Conservation (phyloP, 2,329 filamentous ascomycete genomes). For the Saccharata proteae region DNA sequence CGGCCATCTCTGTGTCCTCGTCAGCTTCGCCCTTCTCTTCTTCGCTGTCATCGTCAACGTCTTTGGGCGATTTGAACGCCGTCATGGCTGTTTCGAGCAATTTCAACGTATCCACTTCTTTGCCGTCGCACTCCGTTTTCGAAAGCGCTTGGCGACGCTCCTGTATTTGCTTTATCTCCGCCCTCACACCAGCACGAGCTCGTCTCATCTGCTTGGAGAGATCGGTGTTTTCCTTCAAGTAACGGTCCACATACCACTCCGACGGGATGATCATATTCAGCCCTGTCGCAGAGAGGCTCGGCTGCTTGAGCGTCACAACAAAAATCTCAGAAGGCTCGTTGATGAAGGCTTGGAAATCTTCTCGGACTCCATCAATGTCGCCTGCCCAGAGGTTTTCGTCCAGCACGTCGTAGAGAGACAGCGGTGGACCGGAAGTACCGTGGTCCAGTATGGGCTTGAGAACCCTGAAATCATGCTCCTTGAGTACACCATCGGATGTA, state of each 20-base stretch:
- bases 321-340: slow-evolving; percentile 38
- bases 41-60: slow-evolving; percentile 12
- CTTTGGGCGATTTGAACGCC: slow-evolving; percentile 17
- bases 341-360: slow-evolving; percentile 21
- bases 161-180: slow-evolving; percentile 22
- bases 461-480: slow-evolving; percentile 16
- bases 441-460: slow-evolving; percentile 18
- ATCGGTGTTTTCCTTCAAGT: slow-evolving; percentile 25
- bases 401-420: slow-evolving; percentile 42
- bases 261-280: slow-evolving; percentile 39
- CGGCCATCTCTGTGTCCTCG: no score
- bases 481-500: slow-evolving; percentile 18
- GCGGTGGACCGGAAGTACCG: slow-evolving; percentile 16
- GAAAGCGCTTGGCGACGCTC: slow-evolving; percentile 10
- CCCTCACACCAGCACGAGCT: slow-evolving; percentile 28
- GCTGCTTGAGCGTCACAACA: slow-evolving; percentile 29
- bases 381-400: slow-evolving; percentile 40
- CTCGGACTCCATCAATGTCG: slow-evolving; percentile 19
- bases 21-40: no score
- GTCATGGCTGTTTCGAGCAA: slow-evolving; percentile 28
- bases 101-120: slow-evolving; percentile 23
- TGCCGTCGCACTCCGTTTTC: slow-evolving; percentile 11
- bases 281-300: slow-evolving; percentile 24
- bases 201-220: slow-evolving; percentile 6
- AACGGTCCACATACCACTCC: slow-evolving; percentile 47